Percentiles rank a stretch among this genome's conserved stretches.
phyloP scores from a whole-genome alignment of 2,329 filamentous ascomycete species.

The Fusarium graminum region DNA sequence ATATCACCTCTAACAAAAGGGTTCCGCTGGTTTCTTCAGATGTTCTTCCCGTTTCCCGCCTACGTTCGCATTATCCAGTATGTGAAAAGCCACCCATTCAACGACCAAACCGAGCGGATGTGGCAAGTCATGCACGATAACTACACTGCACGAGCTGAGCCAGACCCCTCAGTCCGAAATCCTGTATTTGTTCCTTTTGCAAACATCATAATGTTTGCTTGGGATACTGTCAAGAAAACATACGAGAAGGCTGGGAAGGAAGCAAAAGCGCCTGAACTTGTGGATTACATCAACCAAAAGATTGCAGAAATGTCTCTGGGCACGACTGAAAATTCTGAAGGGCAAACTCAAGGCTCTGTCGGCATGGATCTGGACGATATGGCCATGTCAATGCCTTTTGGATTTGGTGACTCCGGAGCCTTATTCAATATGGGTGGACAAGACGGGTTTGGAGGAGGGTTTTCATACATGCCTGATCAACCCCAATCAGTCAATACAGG shows the following conservation, averaged over 20 bases:
- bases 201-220: constrained; percentile 2
- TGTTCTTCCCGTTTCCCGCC: constrained; percentile 57
- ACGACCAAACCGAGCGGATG: not conserved
- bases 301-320: not conserved
- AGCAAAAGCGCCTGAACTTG: not conserved
- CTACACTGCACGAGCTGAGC: not conserved
- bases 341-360: rapidly evolving
- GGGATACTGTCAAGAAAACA: not conserved
- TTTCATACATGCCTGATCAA: rapidly evolving
- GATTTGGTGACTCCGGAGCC: not conserved
- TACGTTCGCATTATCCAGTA: constrained; percentile 57
- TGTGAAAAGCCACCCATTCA: constrained; percentile 37
- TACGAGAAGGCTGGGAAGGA: not conserved
- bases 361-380: constrained; percentile 2
- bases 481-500: not conserved
- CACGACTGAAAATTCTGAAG: rapidly evolving
- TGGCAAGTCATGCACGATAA: constrained; percentile 20
- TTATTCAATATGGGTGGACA: constrained; percentile 3
- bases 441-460: rapidly evolving
- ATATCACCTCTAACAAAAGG: constrained; percentile 50
- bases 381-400: constrained; percentile 5
- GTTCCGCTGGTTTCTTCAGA: constrained; percentile 55
- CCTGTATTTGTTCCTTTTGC: constrained; percentile 1
- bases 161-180: not conserved
- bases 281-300: not conserved